Percentiles rank a stretch among this genome's conserved stretches.
These are phyloP conservation scores for Medicago arabica DNA, from an alignment of 306 rosid species.

Conservation along the genomic window DNA sequence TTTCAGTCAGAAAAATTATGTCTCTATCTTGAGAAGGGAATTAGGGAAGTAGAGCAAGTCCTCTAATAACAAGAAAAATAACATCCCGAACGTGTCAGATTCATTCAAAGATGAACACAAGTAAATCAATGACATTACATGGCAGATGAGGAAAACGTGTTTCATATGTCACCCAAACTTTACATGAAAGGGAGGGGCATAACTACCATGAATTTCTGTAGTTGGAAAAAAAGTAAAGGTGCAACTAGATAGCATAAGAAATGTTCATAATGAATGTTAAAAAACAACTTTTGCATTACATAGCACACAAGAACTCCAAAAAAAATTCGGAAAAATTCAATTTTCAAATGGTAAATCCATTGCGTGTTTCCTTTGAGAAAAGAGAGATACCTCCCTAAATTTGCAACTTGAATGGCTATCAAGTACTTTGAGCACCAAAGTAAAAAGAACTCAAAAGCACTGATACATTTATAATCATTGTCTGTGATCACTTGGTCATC, in stretches of 20 bases:
- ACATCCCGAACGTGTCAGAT: slow-evolving; percentile 87
- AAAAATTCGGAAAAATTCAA: background rate
- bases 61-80: slow-evolving; percentile 84
- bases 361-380: too few relatives aligned
- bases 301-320: slow-evolving; percentile 23
- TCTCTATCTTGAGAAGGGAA: slow-evolving; percentile 90
- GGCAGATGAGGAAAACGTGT: background rate
- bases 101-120: slow-evolving; percentile 31
- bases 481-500: background rate
- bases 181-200: slow-evolving; percentile 96
- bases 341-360: slow-evolving; percentile 1
- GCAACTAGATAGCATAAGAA: slow-evolving; percentile 2
- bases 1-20: slow-evolving; percentile 40
- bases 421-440: slow-evolving; percentile 17
- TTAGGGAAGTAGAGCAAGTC: slow-evolving; percentile 98
- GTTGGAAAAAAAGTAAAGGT: slow-evolving; percentile 89
- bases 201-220: slow-evolving; percentile 91
- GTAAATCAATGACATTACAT: slow-evolving; percentile 13
- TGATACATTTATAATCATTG: background rate
- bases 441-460: background rate
- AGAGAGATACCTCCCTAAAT: background rate
- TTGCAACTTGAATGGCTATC: slow-evolving; percentile 9
- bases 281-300: slow-evolving; percentile 86
- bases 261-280: slow-evolving; percentile 33
- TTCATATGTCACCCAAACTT: slow-evolving; percentile 41